Conservation (phyloP, 331 rosid genomes). For the Spiraea crenata region DNA sequence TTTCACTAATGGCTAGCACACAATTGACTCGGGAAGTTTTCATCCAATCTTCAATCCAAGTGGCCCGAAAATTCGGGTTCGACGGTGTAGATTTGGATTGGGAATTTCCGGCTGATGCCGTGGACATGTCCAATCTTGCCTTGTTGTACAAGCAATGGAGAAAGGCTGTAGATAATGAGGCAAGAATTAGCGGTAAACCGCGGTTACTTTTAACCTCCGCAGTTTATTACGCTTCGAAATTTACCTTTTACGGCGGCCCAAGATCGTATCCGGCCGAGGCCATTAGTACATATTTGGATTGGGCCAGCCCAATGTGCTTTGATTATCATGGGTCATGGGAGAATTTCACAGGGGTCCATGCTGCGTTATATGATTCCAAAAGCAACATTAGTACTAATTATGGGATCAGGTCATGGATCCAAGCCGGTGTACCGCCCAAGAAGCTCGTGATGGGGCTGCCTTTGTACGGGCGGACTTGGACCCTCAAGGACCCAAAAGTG, state of each 20-base stretch:
- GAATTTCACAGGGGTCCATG: slow-evolving; percentile 46
- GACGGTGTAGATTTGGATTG: slow-evolving; percentile 81
- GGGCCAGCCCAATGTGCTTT: slow-evolving; percentile 78
- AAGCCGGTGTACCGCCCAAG: slow-evolving; percentile 41
- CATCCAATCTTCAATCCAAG: slow-evolving; percentile 59
- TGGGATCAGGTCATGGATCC: slow-evolving; percentile 70
- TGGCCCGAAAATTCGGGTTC: slow-evolving; percentile 59
- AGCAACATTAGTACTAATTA: slow-evolving; percentile 45
- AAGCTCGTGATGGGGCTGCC: slow-evolving; percentile 76
- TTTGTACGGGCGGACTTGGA: slow-evolving; percentile 70
- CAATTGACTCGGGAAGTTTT: slow-evolving; percentile 34
- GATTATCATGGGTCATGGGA: slow-evolving; percentile 75
- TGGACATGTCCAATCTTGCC: slow-evolving; percentile 68
- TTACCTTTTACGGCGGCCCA: slow-evolving; percentile 24
- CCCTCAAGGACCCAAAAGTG: slow-evolving; percentile 35
- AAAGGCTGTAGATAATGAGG: slow-evolving; percentile 34
- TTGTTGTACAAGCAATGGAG: slow-evolving; percentile 47
- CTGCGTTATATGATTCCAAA: slow-evolving; percentile 46
- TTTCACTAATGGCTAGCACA: slow-evolving; percentile 49
- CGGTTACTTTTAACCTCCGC: slow-evolving; percentile 60
- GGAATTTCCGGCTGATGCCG: slow-evolving; percentile 56
- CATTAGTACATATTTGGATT: slow-evolving; percentile 46
- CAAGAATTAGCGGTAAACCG: slow-evolving; percentile 20
- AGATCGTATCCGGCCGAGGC: slow-evolving; percentile 53
- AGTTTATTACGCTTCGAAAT: slow-evolving; percentile 50